Evolutionary conservation across 2,329 filamentous ascomycete species (phyloP), one percentile per base, ranked within the genome.

Genomic region (Dothideomycetes sp.): DNA sequence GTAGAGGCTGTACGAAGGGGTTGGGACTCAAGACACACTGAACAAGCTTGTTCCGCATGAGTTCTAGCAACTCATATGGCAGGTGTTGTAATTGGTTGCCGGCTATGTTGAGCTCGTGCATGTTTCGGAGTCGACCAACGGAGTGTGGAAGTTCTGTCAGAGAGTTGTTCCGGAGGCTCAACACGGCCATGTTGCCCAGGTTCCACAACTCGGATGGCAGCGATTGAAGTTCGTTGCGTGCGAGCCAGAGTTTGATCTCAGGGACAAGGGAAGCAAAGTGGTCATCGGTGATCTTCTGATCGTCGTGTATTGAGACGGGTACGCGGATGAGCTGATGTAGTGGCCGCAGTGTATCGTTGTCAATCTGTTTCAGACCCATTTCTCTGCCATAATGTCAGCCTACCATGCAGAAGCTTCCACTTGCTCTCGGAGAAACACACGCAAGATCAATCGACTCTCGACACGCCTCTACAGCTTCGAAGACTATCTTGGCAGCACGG

Each of bases 141-240:
- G 68, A 65, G 0, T 75, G 64, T 1, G 82, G 76, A 2, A 86
- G 60, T 51, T 80, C 72, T 0, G 61, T 62, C 11, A 86, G 65
- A 17, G 67, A 57, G 51, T 84, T 84, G 45, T 69, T 73, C 24
- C 82, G 74, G 12, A 86, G 64, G 49, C 73, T 83, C 10, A 86
- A 68, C 12, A 78, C 72, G 0, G 74, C 78, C 20, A 85, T 63
- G 49, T 76, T 64, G 16, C 75, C 63, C 2, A 85, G 61, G 33
- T 73, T 68, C 51, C 82, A 81, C 2, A 85, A 58, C 33, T 74
- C 71, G 2, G 66, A 63, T 0, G 82, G 81, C 2, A 83, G 62
- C 11, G 62, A 61, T 2, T 56, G 58, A 4, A 86, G 65, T 0
- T 58, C 54, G 51, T 85, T 86, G 38, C 65, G 67, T 10, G 71